Evolutionary conservation across 2,329 filamentous ascomycete genomes (phyloP), one percentile per base, ranked within the genome.

Genomic region (Exophiala lecanii-corni): DNA sequence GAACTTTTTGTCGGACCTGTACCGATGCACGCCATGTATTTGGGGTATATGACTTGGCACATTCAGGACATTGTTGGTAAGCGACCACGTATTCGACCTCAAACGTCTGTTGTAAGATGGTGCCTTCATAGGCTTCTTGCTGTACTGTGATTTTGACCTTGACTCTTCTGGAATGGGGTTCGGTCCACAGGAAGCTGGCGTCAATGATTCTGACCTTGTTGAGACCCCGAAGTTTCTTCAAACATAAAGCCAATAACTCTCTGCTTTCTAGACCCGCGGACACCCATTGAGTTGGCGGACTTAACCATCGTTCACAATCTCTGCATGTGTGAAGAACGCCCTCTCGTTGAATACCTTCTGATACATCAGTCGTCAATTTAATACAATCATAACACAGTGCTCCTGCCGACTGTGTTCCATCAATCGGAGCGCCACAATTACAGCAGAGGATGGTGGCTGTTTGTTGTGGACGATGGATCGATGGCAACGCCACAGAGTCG

Each of bases 91-190:
- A 98, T 63, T 94, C 81, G 13, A 97, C 89, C 69, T 97, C 91
- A 62, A 98, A 96, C 38, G 81, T 84, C 68, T 98, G 92, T 67
- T 98, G 92, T 57, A 98, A 62, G 47, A 84, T 82, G 7, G 79
- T 80, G 26, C 77, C 79, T 57, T 82, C 71, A 57, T 76, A 78
- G 31, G 77, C 77, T 62, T 82, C 76, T 55, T 79, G 75, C 61
- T 97, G 92, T 36, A 97, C 83, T 1, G 92, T 97, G 65, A 98
- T 83, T 72, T 96, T 96, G 64, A 97, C 82, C 69, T 89, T 94
- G 53, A 97, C 77, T 62, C 92, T 76, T 60, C 88, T 77, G 57
- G 89, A 96, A 70, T 98, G 92, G 9, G 92, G 91, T 67, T 98
- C 92, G 1, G 92, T 98, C 92, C 92, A 98, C 61, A 97, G 86